Base-by-base conservation (phyloP, 163 green algal genomes). In the Prototheca cutis region DNA sequence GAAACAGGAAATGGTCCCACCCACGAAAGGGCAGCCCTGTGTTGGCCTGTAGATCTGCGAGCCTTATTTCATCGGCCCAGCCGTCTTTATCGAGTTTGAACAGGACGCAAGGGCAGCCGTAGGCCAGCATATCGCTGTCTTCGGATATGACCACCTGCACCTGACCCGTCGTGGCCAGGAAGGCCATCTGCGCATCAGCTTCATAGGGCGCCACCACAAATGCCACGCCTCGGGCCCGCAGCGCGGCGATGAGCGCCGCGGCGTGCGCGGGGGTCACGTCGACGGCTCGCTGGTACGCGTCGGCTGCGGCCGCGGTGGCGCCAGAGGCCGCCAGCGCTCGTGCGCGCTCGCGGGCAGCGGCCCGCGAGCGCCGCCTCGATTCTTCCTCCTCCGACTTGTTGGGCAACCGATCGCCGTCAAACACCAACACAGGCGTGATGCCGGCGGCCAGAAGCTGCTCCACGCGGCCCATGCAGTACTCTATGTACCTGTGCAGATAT, bases 161-260 rank as follows among this genome's bases (percentile, higher is more conserved):
- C 27, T 58, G 28, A 5, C 57, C 57, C 3, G 55, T 40, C 3
- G 33, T 58, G 19, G 61, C 56, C 49, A 78, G 40, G 60, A 66
- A 93, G 5, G 89, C 87, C 84, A 99, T 90, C 84, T 98, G 93
- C 0, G 88, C 87, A 68, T 99, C 93, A 1, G 93, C 93, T 61
- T 99, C 93, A 68, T 98, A 99, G 0, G 93, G 93, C 17, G 93
- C 93, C 21, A 98, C 93, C 17, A 99, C 59, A 53, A 81, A 96
- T 19, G 54, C 5, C 3, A 71, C 57, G 13, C 59, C 61, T 1
- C 29, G 48, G 27, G 52, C 29, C 10, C 57, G 48, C 24, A 70
- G 48, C 28, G 49, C 85, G 78, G 19, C 24, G 18, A 23, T 49
- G 23, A 51, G 39, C 58, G 66, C 54, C 40, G 57, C 30, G 25